These are phyloP conservation scores for Paxillus rubicundulus DNA, from an alignment of 768 basidiomycete species.

Conservation along the genomic window DNA sequence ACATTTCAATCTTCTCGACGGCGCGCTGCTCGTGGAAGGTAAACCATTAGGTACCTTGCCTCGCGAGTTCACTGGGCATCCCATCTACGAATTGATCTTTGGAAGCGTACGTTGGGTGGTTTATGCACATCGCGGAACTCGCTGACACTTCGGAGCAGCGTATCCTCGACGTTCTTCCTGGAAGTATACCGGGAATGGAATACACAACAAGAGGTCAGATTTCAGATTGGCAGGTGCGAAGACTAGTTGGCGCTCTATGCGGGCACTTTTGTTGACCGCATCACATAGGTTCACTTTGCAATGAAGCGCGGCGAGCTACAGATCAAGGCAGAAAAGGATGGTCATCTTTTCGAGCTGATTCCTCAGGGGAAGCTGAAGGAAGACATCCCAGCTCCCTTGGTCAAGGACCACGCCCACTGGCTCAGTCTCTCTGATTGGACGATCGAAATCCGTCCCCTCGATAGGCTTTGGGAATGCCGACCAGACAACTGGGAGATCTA, in stretches of 20 bases:
- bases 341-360: conserved; percentile 13
- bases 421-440: conserved; percentile 9
- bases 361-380: conserved; percentile 10
- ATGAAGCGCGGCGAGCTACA: conserved; percentile 18
- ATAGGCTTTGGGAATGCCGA: conserved; percentile 14
- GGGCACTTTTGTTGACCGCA: conserved; percentile 1
- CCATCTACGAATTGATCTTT: conserved; percentile 37
- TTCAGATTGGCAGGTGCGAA: conserved; percentile 20
- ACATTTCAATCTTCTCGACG: conserved; percentile 40
- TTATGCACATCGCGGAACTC: neutral
- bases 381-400: conserved; percentile 19
- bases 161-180: conserved; percentile 36
- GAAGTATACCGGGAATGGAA: conserved; percentile 33
- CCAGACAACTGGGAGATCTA: conserved; percentile 16
- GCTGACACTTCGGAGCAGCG: conserved; percentile 3
- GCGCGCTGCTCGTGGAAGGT: conserved; percentile 42
- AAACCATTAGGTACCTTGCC: conserved; percentile 40
- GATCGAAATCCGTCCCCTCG: conserved; percentile 20
- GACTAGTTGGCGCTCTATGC: neutral
- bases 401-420: conserved; percentile 23
- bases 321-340: conserved; percentile 25
- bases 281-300: conserved; percentile 10
- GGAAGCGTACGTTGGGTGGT: conserved; percentile 27
- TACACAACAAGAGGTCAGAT: conserved; percentile 28
- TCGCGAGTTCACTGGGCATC: conserved; percentile 27